Conservation (phyloP, 768 basidiomycete genomes). For the Kwoniella sp. region DNA sequence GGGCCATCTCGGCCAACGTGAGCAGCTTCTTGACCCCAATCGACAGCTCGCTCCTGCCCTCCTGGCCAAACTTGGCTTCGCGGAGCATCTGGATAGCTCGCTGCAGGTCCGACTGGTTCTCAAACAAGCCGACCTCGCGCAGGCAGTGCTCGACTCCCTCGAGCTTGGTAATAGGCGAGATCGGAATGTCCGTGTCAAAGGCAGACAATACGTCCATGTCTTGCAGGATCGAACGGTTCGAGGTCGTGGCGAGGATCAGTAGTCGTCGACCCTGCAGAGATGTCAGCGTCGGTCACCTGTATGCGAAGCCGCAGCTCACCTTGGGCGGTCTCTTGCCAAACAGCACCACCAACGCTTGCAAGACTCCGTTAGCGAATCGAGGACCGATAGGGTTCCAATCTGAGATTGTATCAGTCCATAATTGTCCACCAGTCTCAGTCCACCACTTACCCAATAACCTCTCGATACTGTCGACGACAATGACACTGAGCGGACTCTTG, state of each 20-base stretch:
- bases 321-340: conserved; percentile 87
- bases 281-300: neutral
- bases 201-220: conserved; percentile 84
- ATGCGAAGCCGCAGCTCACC: conserved; percentile 53
- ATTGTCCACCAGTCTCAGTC: neutral
- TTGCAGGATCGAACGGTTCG: conserved; percentile 73
- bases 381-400: conserved; percentile 97
- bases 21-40: conserved; percentile 93
- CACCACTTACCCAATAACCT: conserved; percentile 70
- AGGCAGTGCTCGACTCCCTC: conserved; percentile 70
- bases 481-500: conserved; percentile 92
- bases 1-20: conserved; percentile 88
- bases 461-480: conserved; percentile 93
- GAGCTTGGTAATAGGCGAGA: conserved; percentile 73
- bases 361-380: conserved; percentile 89
- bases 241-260: conserved; percentile 86
- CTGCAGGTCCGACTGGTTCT: conserved; percentile 53
- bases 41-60: conserved; percentile 56
- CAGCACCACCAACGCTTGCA: conserved; percentile 84
- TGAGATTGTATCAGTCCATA: too few relatives aligned
- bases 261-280: conserved; percentile 73
- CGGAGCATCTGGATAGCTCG: conserved; percentile 64
- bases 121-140: conserved; percentile 73
- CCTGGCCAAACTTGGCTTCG: conserved; percentile 66
- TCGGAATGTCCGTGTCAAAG: conserved; percentile 81